Conservation (phyloP, 164 flowering plant species). For the Vitis labrusca region DNA sequence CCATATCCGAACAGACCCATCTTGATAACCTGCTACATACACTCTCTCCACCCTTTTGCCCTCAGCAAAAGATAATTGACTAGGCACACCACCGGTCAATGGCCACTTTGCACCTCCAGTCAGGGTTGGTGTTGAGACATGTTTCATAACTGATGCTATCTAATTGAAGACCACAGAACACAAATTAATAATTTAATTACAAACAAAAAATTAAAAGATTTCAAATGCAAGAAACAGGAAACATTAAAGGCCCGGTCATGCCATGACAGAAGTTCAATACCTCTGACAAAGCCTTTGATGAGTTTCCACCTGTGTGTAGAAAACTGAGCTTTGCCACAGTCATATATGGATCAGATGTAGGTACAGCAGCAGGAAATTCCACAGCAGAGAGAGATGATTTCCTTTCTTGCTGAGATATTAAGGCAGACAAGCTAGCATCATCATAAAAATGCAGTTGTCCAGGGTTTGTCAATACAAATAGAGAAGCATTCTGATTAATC, state of each 20-base stretch:
- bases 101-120: slow-evolving; percentile 55
- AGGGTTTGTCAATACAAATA: slow-evolving; percentile 79
- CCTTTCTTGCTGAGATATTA: slow-evolving; percentile 38
- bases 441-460: slow-evolving; percentile 71
- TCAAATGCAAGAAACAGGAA: neutral
- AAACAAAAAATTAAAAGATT: neutral
- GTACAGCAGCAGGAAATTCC: slow-evolving; percentile 56
- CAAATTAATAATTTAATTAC: neutral
- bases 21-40: slow-evolving; percentile 70
- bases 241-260: neutral
- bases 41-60: slow-evolving; percentile 37
- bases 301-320: slow-evolving; percentile 33
- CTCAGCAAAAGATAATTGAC: slow-evolving; percentile 36
- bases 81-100: slow-evolving; percentile 74
- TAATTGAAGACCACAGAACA: slow-evolving; percentile 18
- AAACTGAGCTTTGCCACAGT: slow-evolving; percentile 54
- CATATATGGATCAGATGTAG: slow-evolving; percentile 58
- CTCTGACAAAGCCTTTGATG: slow-evolving; percentile 47
- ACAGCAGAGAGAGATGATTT: slow-evolving; percentile 35
- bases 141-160: slow-evolving; percentile 37
- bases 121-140: slow-evolving; percentile 21
- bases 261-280: slow-evolving; percentile 29
- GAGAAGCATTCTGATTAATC: slow-evolving; percentile 37
- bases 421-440: slow-evolving; percentile 40
- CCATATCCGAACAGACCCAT: slow-evolving; percentile 86